Conservation (phyloP, 2,329 filamentous ascomycete genomes). For the Alternaria alternata region DNA sequence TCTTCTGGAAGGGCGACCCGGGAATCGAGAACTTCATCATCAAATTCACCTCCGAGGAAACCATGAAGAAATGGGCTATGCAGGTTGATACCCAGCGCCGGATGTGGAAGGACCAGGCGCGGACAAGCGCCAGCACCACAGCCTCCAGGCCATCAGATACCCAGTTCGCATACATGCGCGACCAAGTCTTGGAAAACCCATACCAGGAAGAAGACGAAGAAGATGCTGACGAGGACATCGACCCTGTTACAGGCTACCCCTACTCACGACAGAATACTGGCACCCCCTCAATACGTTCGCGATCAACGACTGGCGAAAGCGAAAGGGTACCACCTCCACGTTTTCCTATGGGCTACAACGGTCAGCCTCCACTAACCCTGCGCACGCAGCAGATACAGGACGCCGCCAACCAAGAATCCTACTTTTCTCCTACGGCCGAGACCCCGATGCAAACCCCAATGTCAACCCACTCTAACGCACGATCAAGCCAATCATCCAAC, state of each 20-base stretch:
- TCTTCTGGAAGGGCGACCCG: constrained; percentile 98
- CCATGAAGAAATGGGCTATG: constrained; percentile 89
- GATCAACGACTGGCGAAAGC: constrained; percentile 79
- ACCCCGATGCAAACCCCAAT: constrained; percentile 82
- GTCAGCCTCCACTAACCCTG: constrained; percentile 69
- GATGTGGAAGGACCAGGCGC: constrained; percentile 60
- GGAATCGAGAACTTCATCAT: constrained; percentile 97
- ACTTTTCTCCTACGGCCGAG: constrained; percentile 89
- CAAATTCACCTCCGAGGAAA: constrained; percentile 88
- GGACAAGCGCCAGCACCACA: constrained; percentile 56
- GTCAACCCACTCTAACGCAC: constrained; percentile 62
- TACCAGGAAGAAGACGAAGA: constrained; percentile 71
- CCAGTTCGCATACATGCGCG: constrained; percentile 82
- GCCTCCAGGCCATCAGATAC: constrained; percentile 67
- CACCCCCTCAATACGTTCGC: constrained; percentile 75
- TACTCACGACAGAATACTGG: constrained; percentile 74
- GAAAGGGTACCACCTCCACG: constrained; percentile 70
- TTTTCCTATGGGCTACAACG: constrained; percentile 69
- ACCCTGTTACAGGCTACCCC: constrained; percentile 52
- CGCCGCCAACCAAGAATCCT: constrained; percentile 79
- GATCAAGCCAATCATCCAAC: constrained; percentile 75
- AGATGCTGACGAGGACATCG: constrained; percentile 60
- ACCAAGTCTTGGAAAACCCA: constrained; percentile 79
- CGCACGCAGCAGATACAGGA: constrained; percentile 70
- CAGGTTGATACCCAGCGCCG: constrained; percentile 79